Conservation (phyloP, 345 rosid species). For the Citrus unshiu region DNA sequence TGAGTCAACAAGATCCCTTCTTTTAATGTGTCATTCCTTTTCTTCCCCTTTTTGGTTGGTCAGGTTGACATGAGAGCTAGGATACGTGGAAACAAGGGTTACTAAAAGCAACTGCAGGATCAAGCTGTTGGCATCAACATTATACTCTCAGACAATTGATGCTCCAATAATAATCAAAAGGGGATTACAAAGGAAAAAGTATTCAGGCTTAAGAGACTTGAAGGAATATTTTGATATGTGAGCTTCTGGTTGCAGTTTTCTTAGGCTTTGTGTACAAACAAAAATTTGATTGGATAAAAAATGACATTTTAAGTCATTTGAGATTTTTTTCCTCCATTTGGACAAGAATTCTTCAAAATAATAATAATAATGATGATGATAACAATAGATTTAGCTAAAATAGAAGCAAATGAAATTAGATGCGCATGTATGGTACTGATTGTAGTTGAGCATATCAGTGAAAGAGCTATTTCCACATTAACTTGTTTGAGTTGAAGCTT, state of each 20-base stretch:
- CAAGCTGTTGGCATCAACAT: neutral
- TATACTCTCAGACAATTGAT: neutral
- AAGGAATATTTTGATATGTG: neutral
- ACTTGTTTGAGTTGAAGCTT: neutral
- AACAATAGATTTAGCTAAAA: neutral
- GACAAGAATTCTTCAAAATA: neutral
- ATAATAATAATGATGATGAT: neutral
- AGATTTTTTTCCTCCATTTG: neutral
- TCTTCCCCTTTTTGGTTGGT: neutral
- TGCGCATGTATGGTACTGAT: neutral
- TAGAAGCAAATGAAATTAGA: neutral
- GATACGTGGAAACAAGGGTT: slow-evolving; percentile 95
- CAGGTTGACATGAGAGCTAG: slow-evolving; percentile 98
- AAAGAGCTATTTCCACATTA: neutral
- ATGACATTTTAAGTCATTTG: neutral
- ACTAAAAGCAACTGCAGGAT: slow-evolving; percentile 27
- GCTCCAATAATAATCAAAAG: too few relatives aligned
- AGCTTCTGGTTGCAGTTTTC: neutral
- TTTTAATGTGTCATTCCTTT: neutral
- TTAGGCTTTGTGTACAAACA: neutral
- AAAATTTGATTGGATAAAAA: neutral
- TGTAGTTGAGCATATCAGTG: neutral
- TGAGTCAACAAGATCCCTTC: neutral
- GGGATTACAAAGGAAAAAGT: neutral
- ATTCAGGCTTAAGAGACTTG: neutral